phyloP scores from a whole-genome alignment of 768 basidiomycete genomes.

The Krasilnikovozyma curviuscula region DNA sequence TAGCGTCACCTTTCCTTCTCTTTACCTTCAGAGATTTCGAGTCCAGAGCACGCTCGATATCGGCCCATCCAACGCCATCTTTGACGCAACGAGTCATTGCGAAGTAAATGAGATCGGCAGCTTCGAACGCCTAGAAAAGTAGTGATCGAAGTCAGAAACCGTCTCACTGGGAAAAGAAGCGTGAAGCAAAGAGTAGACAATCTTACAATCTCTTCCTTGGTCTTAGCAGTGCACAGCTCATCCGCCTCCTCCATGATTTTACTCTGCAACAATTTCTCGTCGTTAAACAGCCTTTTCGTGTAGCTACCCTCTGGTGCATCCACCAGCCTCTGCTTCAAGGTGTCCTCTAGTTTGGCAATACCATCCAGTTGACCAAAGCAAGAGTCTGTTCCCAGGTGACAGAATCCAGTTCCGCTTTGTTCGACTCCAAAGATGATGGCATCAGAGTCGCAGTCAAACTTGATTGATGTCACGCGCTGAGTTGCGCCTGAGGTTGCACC shows the following conservation, averaged over 20 bases:
- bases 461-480: conserved; percentile 65
- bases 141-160: no score
- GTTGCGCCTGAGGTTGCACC: conserved; percentile 90
- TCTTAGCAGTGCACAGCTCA: conserved; percentile 69
- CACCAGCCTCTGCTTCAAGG: conserved; percentile 47
- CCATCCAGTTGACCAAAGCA: conserved; percentile 79
- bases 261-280: conserved; percentile 57
- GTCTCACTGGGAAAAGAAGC: no score
- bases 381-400: conserved; percentile 66
- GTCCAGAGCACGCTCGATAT: conserved; percentile 69
- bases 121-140: no score
- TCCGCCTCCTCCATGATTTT: conserved; percentile 99
- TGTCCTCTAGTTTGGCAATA: conserved; percentile 57
- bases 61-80: conserved; percentile 57
- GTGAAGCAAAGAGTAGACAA: no score
- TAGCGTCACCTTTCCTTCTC: conserved; percentile 75
- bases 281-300: conserved; percentile 66
- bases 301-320: conserved; percentile 81
- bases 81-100: conserved; percentile 65
- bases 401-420: conserved; percentile 76
- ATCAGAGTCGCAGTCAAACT: conserved; percentile 80
- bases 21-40: conserved; percentile 69
- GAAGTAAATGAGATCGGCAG: conserved; percentile 89
- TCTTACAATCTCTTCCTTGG: conserved; percentile 61
- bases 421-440: conserved; percentile 75